Base-by-base conservation (phyloP, 2,329 filamentous ascomycete species). In the Parascedosporium putredinis region DNA sequence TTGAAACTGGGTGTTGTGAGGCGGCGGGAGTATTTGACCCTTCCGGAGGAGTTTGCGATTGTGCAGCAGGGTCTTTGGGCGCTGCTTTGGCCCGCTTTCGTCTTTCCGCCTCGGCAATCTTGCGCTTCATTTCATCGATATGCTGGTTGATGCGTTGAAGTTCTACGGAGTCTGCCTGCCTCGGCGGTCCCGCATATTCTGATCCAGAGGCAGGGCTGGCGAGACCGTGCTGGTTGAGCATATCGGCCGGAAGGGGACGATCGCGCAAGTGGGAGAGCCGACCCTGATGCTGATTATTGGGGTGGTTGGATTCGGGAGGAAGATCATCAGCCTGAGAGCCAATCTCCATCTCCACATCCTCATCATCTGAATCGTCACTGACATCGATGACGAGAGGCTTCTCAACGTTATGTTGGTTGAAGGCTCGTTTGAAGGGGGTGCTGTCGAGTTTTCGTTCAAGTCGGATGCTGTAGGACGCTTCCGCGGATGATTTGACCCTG, bases 381-480 rank as follows among this genome's bases (percentile, higher is more conserved):
- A 94, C 83, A 55, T 94, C 80, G 56, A 95, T 95, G 34, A 95
- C 78, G 48, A 95, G 76, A 2, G 76, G 76, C 46, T 81, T 73
- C 22, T 83, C 73, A 47, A 75, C 69, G 22, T 73, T 71, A 44
- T 70, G 72, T 42, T 82, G 78, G 10, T 76, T 78, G 57, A 83
- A 82, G 3, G 79, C 76, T 45, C 83, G 79, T 57, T 86, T 86
- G 14, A 67, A 59, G 64, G 58, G 2, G 61, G 58, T 1, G 60
- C 58, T 12, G 66, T 60, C 0, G 70, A 66, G 20, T 12, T 46
- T n/a, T 79, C 76, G 53, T 86, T 79, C 54, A 86, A 83, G 59
- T 89, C 84, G 4, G 84, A 76, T 10, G 86, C 83, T 36, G 86
- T 76, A 2, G 68, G 70, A 4, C 69, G 64, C 54, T 75, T 70